phyloP scores from a whole-genome alignment of 169 alveolate genomes.

The Plasmodium relictum region DNA sequence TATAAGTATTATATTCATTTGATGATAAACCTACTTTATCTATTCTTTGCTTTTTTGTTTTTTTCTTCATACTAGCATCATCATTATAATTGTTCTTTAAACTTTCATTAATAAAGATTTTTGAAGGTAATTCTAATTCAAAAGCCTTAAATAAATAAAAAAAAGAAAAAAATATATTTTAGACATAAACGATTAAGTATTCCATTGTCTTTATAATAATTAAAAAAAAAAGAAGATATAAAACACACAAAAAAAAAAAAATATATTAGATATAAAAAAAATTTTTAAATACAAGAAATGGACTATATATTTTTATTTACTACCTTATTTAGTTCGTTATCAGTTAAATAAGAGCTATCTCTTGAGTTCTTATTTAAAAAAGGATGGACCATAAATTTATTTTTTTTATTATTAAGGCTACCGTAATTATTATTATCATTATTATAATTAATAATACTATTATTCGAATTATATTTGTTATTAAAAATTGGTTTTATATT shows the following conservation, averaged over 20 bases:
- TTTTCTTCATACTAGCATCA: neutral
- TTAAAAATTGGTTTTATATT: neutral
- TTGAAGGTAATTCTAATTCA: constrained; percentile 1
- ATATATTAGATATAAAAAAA: neutral
- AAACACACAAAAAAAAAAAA: neutral
- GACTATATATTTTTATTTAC: neutral
- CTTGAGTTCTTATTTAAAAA: constrained; percentile 9
- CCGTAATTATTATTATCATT: neutral
- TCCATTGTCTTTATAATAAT: neutral
- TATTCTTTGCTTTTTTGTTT: constrained; percentile 3
- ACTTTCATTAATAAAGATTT: constrained; percentile 6
- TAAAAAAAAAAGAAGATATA: neutral
- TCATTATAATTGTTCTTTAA: constrained; percentile 14
- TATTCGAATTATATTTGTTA: constrained; percentile 4
- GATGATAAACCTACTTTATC: constrained; percentile 63
- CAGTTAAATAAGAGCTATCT: neutral
- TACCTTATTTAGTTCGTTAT: constrained; percentile 31
- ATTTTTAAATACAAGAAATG: too few species aligned
- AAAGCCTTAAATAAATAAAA: constrained; percentile 4
- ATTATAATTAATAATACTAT: neutral
- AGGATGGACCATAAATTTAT: constrained; percentile 5
- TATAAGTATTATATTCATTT: constrained; percentile 44
- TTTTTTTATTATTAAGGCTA: neutral
- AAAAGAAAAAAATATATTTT: neutral
- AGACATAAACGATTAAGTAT: neutral